phyloP scores from a whole-genome alignment of 192 early-diverging fungal species.

The Entophlyctis luteolus region DNA sequence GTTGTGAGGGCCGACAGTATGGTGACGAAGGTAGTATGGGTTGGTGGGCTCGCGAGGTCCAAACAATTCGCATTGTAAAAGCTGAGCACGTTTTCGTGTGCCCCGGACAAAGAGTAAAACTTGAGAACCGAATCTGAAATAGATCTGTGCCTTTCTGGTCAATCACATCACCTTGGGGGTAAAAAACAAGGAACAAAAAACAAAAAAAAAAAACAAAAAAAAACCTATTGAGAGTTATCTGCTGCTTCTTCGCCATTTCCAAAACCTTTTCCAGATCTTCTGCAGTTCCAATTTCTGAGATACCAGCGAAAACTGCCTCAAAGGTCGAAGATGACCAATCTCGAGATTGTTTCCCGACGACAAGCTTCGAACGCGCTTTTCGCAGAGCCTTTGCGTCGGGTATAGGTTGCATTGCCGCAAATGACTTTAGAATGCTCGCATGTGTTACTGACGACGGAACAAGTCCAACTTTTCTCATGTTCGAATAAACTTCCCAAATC shows the following conservation, averaged over 20 bases:
- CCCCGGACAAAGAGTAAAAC: background rate
- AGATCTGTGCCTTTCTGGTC: background rate
- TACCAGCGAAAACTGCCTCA: background rate
- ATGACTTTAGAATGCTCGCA: background rate
- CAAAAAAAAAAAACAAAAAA: background rate
- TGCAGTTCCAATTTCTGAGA: background rate
- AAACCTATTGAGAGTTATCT: background rate
- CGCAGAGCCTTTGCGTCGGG: constrained; percentile 7
- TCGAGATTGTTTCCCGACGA: background rate
- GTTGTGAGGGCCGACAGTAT: background rate
- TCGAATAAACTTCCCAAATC: background rate
- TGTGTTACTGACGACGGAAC: background rate
- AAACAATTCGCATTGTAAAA: background rate
- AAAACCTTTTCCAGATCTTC: background rate
- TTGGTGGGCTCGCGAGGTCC: background rate
- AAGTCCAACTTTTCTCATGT: background rate
- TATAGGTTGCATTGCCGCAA: background rate
- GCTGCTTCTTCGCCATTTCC: background rate
- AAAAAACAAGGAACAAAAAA: background rate
- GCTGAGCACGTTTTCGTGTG: background rate
- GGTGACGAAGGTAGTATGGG: background rate
- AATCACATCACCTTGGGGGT: background rate
- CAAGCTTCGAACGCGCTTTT: constrained; percentile 4
- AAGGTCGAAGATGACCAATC: background rate
- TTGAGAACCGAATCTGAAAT: background rate